A percentile compares a stretch with the other conserved stretches of the same genome.
phyloP scores from a whole-genome alignment of 345 rosid genomes.

The Gossypium herbaceum region DNA sequence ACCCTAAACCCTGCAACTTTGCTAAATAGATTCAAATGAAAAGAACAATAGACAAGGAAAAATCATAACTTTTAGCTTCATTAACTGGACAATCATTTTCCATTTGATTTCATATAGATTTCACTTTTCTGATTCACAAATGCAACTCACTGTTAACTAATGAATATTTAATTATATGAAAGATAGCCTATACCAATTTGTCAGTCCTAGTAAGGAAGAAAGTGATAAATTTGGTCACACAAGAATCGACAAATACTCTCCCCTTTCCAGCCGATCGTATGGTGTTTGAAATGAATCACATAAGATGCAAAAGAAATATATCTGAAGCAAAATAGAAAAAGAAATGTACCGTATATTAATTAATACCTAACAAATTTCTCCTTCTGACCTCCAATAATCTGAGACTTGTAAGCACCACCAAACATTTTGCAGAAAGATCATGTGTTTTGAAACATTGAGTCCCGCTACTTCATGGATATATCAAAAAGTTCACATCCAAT shows the following conservation, averaged over 20 bases:
- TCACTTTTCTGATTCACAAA: not conserved
- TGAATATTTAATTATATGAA: not conserved
- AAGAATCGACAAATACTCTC: not conserved
- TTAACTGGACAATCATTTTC: not conserved
- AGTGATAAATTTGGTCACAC: not conserved
- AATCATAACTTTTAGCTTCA: not conserved
- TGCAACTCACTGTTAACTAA: not conserved
- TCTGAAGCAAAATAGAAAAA: not conserved
- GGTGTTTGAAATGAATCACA: not conserved
- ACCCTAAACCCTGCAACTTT: not conserved
- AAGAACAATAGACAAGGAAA: not conserved
- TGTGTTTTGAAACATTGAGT: slow-evolving; percentile 20
- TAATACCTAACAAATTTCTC: slow-evolving; percentile 73
- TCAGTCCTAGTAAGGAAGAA: not conserved
- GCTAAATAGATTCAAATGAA: not conserved
- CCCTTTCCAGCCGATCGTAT: not conserved
- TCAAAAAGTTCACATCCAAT: not conserved
- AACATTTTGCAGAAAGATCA: slow-evolving; percentile 41
- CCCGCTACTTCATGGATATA: not conserved
- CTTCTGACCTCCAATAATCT: slow-evolving; percentile 64
- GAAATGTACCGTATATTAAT: not conserved
- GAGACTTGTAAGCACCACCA: slow-evolving; percentile 69
- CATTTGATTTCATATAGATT: not conserved
- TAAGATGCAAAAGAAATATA: not conserved
- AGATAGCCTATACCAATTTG: not conserved